Evolutionary conservation across 371 early-diverging fungal species (phyloP), one percentile per base, ranked within the genome.

Genomic region (Mortierella polycephala): DNA sequence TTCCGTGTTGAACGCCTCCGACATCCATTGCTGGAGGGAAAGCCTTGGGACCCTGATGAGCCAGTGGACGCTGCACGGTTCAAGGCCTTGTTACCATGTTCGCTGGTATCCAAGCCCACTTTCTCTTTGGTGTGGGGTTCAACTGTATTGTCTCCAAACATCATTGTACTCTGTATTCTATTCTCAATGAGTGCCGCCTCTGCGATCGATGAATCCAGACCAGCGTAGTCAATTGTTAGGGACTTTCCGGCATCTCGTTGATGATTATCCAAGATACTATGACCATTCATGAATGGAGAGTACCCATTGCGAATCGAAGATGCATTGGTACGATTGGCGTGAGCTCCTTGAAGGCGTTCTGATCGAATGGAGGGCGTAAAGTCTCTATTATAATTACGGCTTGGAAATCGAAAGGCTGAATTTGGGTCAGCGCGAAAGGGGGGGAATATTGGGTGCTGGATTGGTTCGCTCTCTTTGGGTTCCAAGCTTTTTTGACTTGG

Each of bases 1-100:
- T 77, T 77, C 20, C 77, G 42, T 14, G 77, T 72, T 41, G 77
- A 77, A 16, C 77, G 64, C 37, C 77, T 67, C 62, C 65, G 59
- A 41, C 71, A 68, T 51, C 54, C 69, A 51, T 10, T 58, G 16
- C 49, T 54, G 60, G 44, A 13, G 58, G 57, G 54, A 52, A 12
- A 2, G 57, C 49, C 30, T 23, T 54, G 8, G 50, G 20, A 20
- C n/a, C 64, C 49, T n/a, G 71, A 70, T 2, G 76, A 75, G 10
- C 60, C 60, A 5, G 60, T 70, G 4, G 76, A 70, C 0, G 61
- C 20, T 5, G 74, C 42, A 47, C 74, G 63, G 1, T 62, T 49
- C 56, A 69, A 40, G 13, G 46, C 23, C 44, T 52, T 61, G 39
- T 40, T 23, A 7, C 39, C 23, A 11, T 47, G 30, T 39, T 39